phyloP scores from a whole-genome alignment of 768 basidiomycete genomes.

The Termitomyces sp. region DNA sequence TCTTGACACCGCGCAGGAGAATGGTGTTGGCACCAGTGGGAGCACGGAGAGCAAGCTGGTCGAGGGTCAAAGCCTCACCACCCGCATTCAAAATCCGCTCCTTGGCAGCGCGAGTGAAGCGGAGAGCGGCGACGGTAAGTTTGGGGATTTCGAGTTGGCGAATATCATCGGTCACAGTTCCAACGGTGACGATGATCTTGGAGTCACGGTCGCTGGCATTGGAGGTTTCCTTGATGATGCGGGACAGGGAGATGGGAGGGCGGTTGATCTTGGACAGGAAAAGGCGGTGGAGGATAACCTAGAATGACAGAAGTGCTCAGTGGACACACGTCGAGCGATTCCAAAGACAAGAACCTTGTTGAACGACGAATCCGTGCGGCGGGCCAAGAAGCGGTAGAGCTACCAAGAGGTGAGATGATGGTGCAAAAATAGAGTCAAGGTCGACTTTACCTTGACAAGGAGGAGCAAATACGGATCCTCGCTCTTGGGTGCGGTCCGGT shows the following conservation, averaged over 20 bases:
- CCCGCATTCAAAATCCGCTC: conserved; percentile 95
- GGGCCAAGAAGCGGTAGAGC: conserved; percentile 98
- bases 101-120: conserved; percentile 89
- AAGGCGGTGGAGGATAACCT: conserved; percentile 93
- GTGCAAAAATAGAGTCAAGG: not conserved
- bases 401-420: conserved; percentile 27
- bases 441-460: conserved; percentile 81
- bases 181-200: conserved; percentile 87
- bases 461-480: conserved; percentile 99
- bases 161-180: conserved; percentile 93
- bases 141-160: conserved; percentile 85
- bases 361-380: conserved; percentile 92
- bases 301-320: conserved; percentile 6
- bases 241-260: conserved; percentile 91
- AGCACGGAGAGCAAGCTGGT: conserved; percentile 92
- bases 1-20: conserved; percentile 88
- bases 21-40: conserved; percentile 96
- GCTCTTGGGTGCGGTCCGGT: conserved; percentile 92
- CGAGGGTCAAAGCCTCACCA: conserved; percentile 91
- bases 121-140: conserved; percentile 88
- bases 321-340: not conserved
- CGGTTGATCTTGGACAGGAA: conserved; percentile 98
- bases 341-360: conserved; percentile 67
- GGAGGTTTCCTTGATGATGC: conserved; percentile 79
- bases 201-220: conserved; percentile 59